Evolutionary conservation across 2,329 filamentous ascomycete species (phyloP).

Genomic region (Exserohilum rostratum): DNA sequence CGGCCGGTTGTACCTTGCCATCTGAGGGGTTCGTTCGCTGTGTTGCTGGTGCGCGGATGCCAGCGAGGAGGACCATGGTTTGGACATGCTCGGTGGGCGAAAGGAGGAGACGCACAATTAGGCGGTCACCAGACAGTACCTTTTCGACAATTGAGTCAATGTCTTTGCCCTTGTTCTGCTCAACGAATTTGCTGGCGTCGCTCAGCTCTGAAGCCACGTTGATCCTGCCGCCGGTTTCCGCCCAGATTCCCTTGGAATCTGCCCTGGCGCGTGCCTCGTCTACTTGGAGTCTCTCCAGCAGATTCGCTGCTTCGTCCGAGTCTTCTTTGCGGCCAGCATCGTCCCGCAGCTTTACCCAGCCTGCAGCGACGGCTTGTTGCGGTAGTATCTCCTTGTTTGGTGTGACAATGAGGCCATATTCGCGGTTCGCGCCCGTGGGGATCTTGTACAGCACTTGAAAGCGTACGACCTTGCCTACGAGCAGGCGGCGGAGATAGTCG

Average conservation of each 20-base stretch:
- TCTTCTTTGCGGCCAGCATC: conserved; percentile 93
- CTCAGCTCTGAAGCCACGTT: conserved; percentile 82
- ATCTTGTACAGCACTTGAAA: conserved; percentile 88
- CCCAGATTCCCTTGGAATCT: conserved; percentile 83
- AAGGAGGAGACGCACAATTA: conserved; percentile 81
- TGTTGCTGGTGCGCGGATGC: conserved; percentile 87
- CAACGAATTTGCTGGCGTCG: conserved; percentile 75
- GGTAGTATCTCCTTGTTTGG: conserved; percentile 74
- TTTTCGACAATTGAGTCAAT: conserved; percentile 84
- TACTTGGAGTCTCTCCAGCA: conserved; percentile 77
- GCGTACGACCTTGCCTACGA: conserved; percentile 85
- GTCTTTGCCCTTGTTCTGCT: conserved; percentile 82
- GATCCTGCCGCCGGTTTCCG: conserved; percentile 67
- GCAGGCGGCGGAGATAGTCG: conserved; percentile 83
- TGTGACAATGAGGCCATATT: conserved; percentile 83
- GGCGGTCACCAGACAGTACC: conserved; percentile 87
- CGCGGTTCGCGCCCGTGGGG: conserved; percentile 75
- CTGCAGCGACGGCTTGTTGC: conserved; percentile 82
- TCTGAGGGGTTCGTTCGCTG: conserved; percentile 80
- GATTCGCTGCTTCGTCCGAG: conserved; percentile 71
- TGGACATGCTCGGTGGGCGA: conserved; percentile 85
- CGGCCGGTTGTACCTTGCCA: conserved; percentile 79
- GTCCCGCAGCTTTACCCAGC: conserved; percentile 92
- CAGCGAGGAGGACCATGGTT: conserved; percentile 86
- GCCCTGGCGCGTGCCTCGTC: conserved; percentile 79